These are phyloP conservation scores for Naganishia sp. DNA, from an alignment of 1,284 basidiomycete genomes.

Conservation along the genomic window DNA sequence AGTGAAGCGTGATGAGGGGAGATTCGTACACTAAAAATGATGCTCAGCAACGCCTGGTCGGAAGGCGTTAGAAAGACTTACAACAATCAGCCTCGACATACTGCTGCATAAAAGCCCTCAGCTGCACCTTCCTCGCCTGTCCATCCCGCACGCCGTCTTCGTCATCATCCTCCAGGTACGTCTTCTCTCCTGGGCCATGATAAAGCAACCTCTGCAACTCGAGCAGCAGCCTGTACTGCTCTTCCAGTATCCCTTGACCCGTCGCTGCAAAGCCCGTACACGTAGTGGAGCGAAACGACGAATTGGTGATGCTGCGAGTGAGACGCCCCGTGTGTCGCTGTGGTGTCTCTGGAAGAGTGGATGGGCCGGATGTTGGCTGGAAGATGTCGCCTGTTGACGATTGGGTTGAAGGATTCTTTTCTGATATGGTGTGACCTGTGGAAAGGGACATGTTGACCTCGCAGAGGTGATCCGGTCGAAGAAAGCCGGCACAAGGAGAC, in stretches of 20 bases:
- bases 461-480: neutral
- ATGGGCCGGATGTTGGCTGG: too few relatives aligned
- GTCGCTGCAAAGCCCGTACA: neutral
- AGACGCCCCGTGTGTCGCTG: neutral
- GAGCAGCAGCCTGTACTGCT: conserved; percentile 24
- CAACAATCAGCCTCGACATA: conserved; percentile 28
- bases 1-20: conserved; percentile 29
- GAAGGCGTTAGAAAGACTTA: neutral
- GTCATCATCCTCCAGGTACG: conserved; percentile 10
- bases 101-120: conserved; percentile 13
- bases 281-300: conserved; percentile 6
- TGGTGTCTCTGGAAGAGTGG: neutral
- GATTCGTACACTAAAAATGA: conserved; percentile 28
- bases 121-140: neutral
- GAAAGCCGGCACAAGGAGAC: neutral
- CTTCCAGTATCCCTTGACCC: conserved; percentile 10
- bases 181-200: neutral
- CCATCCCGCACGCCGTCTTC: neutral
- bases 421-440: neutral
- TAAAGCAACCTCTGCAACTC: conserved; percentile 30
- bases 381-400: too few relatives aligned
- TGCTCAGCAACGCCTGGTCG: neutral
- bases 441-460: neutral
- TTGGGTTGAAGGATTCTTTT: too few relatives aligned
- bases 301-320: conserved; percentile 9